Evolutionary conservation across 441 rosid genomes (phyloP), one percentile per base, ranked within the genome.

Genomic region (Adansonia madagascariensis): DNA sequence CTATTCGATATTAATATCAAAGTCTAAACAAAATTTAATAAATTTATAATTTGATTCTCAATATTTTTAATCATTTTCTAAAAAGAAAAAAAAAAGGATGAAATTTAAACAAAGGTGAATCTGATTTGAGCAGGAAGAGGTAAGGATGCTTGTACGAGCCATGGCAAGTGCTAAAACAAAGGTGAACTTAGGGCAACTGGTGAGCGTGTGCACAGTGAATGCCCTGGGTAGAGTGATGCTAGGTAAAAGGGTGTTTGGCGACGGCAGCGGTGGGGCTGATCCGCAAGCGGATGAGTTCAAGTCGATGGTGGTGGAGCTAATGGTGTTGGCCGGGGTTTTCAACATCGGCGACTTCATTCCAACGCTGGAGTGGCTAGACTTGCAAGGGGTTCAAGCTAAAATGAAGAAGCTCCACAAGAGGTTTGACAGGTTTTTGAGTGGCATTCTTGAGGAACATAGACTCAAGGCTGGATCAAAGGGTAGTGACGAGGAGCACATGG

Each of bases 151-250:
- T 17, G 66, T 80, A 6, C 81, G 86, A 7, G 86, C 88, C 24
- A 73, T 91, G 56, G 87, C 84, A 8, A 78, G 80, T 10, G 86
- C 78, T 1, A 82, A 77, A 0, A 18, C 77, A 5, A 78, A 71
- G 10, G 94, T 88, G 66, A 84, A 90, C 69, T 73, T 93, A 57
- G 92, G 91, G 0, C 94, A 86, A 17, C 41, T 89, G 68, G 84
- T 89, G 12, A 91, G 86, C 70, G 77, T 90, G 63, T 91, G 98
- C 79, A 84, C 90, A 0, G 80, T 85, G 63, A 93, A 93, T 66
- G 94, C 97, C 0, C 84, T 93, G 12, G 94, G 92, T 50, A 82
- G 92, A 71, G 97, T 89, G 84, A 86, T 91, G 94, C 59, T 93
- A 15, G 98, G 98, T n/a, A 76, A 80, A 69, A 76, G 91, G 62